Evolutionary conservation across 2,329 filamentous ascomycete species (phyloP), one percentile per base, ranked within the genome.

Genomic region (Pestalotiopsis sp.): DNA sequence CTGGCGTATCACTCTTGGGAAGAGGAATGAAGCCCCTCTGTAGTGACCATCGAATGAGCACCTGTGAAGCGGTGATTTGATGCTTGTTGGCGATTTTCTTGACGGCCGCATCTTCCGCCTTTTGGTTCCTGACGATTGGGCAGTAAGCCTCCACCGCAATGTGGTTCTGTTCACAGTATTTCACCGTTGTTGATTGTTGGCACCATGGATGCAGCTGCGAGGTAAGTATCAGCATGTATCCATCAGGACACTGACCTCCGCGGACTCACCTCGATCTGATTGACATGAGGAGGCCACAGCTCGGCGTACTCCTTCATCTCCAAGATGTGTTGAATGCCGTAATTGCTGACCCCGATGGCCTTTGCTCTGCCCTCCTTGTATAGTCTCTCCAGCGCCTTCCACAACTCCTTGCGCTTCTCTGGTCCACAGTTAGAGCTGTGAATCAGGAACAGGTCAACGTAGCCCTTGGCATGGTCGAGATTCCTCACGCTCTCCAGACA

Each of bases 1-100:
- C 85, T 0, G 84, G 81, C 2, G 83, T 86, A 67, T 88, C 87
- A 69, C 89, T 91, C 83, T 93, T 93, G 23, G 90, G 90, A 68
- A 93, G 78, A n/a, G 91, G 90, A n/a, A 90, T 85, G 87, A 89
- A 92, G 12, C 83, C 85, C 80, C 92, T 93, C 76, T 94, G 90
- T 75, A 94, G 78, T 69, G 87, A 87, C 77, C 91, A 94, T 70
- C 91, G 85, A n/a, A 94, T 83, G 71, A 94, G 80, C 4, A 94
- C 81, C 79, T 94, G 91, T 27, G 88, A 87, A 1, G 89, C 84
- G 7, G 85, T 85, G 76, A 88, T 91, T 45, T 79, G 80, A 76
- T 92, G 86, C 75, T 89, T 90, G 72, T 86, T 78, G 2, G 88
- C 87, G 36, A 93, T 80, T 1, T 76, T 77, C 5, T 84, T 80